Base-by-base conservation (phyloP, 2,329 filamentous ascomycete species). In the Hymenoscyphus salicellus region DNA sequence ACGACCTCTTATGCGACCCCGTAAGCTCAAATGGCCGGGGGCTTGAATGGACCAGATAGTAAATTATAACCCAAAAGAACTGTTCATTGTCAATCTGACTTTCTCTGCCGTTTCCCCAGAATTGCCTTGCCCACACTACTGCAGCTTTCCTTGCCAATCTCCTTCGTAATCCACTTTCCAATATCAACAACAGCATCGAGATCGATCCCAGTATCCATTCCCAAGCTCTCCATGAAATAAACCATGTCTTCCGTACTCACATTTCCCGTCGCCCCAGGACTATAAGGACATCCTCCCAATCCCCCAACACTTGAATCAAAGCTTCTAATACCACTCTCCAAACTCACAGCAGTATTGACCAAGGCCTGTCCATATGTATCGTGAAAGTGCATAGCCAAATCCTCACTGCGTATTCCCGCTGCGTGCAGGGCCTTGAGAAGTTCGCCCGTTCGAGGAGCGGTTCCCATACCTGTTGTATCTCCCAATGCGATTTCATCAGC, bases 391-490 rank as follows among this genome's bases (percentile, higher is more conserved):
- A 93, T 87, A 0, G 91, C 91, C 11, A 96, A 78, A 71, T 91
- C 88, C 71, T 88, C 86, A 62, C 83, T 84, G 23, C 88, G 83
- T 20, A 96, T 83, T 0, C 88, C 89, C 1, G 89, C 89, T 1
- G 86, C 83, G 8, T 81, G 77, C 77, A 92, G 79, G 63, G 87
- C 87, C 68, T 83, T 82, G 64, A 93, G 80, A 57, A 93, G 79
- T 63, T 86, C 84, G 63, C 81, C 79, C 2, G 89, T 92, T 63
- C 86, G 81, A 20, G 87, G 88, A n/a, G 87, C 88, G 0, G 91
- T 96, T 36, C 93, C 93, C 84, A 96, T 93, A 20, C 93, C 93
- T 0, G 93, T 94, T 0, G 93, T 97, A 74, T 97, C 93, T 6
- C 92, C 93, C 0, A 97, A 84, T 1, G 90, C 91, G 70, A 97